A percentile compares a stretch with the other conserved stretches of the same genome.
Conservation (phyloP, 1,284 basidiomycete genomes). For the Microbotryum lychnidis-dioicae region DNA sequence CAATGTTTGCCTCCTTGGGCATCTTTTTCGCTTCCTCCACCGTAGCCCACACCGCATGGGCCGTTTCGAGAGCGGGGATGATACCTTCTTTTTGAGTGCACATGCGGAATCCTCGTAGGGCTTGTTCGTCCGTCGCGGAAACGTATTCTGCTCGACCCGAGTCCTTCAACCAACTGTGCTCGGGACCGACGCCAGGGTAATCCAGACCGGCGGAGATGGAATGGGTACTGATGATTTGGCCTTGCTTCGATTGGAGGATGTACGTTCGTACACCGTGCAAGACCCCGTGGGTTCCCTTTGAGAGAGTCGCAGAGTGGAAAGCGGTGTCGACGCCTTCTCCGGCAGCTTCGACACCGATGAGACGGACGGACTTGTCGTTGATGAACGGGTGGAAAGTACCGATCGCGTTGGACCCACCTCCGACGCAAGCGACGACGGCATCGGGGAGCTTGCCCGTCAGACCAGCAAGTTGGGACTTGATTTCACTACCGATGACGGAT, state of each 20-base stretch:
- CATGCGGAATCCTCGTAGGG: constrained; percentile 82
- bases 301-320: constrained; percentile 83
- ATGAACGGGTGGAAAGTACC: constrained; percentile 96
- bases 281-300: constrained; percentile 83
- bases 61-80: constrained; percentile 92
- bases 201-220: constrained; percentile 92
- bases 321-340: constrained; percentile 82
- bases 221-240: constrained; percentile 95
- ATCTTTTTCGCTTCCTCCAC: constrained; percentile 76
- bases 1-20: constrained; percentile 74
- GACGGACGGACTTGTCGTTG: constrained; percentile 65
- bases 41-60: constrained; percentile 91
- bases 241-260: constrained; percentile 75
- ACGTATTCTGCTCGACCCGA: constrained; percentile 87
- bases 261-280: constrained; percentile 95
- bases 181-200: constrained; percentile 87
- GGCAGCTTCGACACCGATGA: constrained; percentile 91
- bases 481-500: constrained; percentile 87
- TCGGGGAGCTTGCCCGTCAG: constrained; percentile 79
- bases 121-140: constrained; percentile 86
- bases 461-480: constrained; percentile 76
- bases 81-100: constrained; percentile 92
- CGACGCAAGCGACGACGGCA: constrained; percentile 91
- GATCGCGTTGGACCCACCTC: constrained; percentile 95
- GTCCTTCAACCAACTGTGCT: constrained; percentile 95